Base-by-base conservation (phyloP, 768 basidiomycete genomes). In the Leccinum boreale region DNA sequence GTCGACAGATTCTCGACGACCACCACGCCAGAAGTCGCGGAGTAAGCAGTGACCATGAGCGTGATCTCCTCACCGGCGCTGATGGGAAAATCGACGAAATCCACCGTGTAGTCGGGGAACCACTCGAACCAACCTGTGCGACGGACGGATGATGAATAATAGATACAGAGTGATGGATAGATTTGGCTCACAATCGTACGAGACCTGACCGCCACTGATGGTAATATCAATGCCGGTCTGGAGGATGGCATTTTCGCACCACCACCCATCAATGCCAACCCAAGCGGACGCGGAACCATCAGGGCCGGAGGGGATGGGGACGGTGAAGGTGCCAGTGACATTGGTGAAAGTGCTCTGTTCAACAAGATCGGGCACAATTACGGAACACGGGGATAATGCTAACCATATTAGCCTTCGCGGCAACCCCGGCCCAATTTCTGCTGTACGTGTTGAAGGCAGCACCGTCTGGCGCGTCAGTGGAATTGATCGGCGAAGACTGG, bases 401-500 rank as follows among this genome's bases (percentile, higher is more conserved):
- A 36, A 36, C 36, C 36, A n/a, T 3, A 8, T 3, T 3, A 7
- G 3, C 36, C 6, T 1, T 36, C 36, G 2, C 17, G 17, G 3
- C 2, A 36, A 14, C 36, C 0, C 36, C 67, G 36, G 64, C 58
- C 60, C 67, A 67, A 47, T 61, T 67, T n/a, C 17, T n/a, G 24
- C 55, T 58, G 53, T 68, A 68, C 29, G 52, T 53, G 42, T 66
- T 49, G 24, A 55, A 56, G 45, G 10, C 6, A 24, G 2, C 12
- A 14, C 52, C 33, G 15, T 31, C 33, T 19, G 52, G 17, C 10
- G 39, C 17, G 5, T 50, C 53, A 8, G 63, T 0, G 21, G 17
- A 50, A 28, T 56, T 52, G 29, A 53, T 14, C 11, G 48, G 61
- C 14, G 51, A 47, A 2, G 64, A 61, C 47, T 59, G 66, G 47